Conservation (phyloP, 352 stramenopile genomes). For the Phytophthora uliginosa region DNA sequence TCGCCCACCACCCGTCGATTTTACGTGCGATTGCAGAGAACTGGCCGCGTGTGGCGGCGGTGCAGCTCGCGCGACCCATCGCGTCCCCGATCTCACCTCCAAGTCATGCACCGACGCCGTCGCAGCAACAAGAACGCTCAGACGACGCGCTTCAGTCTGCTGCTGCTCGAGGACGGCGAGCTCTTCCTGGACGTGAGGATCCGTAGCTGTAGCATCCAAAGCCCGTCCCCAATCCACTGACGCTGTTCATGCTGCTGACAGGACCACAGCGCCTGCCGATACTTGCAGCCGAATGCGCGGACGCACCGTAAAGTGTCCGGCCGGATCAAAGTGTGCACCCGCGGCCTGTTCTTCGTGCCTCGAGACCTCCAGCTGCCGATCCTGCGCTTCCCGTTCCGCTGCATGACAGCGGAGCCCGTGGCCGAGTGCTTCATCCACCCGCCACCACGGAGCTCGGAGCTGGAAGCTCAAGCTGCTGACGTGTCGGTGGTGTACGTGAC, state of each 20-base stretch:
- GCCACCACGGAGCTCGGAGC: neutral
- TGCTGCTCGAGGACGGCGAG: conserved; percentile 94
- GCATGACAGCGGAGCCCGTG: conserved; percentile 60
- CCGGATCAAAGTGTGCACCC: conserved; percentile 87
- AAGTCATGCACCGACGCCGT: conserved; percentile 37
- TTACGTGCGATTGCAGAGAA: neutral
- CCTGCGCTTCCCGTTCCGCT: conserved; percentile 84
- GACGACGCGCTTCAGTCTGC: conserved; percentile 87
- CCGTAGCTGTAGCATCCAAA: neutral
- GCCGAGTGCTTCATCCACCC: conserved; percentile 62
- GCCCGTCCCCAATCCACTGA: neutral
- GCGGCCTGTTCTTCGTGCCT: conserved; percentile 92
- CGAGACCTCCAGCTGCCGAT: conserved; percentile 76
- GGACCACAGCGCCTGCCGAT: conserved; percentile 77
- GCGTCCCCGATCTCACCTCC: neutral
- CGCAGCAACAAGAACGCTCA: conserved; percentile 48
- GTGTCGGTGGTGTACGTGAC: conserved; percentile 52
- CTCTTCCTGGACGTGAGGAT: conserved; percentile 87
- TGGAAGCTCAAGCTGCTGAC: neutral
- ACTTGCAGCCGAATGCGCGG: conserved; percentile 49
- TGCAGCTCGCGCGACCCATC: conserved; percentile 1
- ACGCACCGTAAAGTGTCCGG: conserved; percentile 62
- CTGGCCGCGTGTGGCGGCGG: neutral
- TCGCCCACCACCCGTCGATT: neutral
- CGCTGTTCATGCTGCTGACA: conserved; percentile 19